phyloP scores from a whole-genome alignment of 306 rosid species.

The Herpetospermum pedunculosum region DNA sequence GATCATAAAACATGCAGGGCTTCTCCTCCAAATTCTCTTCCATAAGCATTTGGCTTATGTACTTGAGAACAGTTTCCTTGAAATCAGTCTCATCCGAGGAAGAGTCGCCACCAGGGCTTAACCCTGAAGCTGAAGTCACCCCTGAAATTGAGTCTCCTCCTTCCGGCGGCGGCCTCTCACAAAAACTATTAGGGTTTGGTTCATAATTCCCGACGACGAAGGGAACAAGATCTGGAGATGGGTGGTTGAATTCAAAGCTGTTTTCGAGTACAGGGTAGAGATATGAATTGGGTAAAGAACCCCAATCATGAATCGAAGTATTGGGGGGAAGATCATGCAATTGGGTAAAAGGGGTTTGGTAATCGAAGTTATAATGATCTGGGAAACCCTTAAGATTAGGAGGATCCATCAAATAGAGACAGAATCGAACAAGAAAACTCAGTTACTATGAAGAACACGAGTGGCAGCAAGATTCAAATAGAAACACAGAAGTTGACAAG shows the following conservation, averaged over 20 bases:
- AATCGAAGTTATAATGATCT: background rate
- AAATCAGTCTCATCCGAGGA: slow-evolving; percentile 33
- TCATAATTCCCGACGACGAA: background rate
- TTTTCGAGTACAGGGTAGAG: background rate
- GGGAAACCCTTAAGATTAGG: background rate
- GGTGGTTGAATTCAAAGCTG: background rate
- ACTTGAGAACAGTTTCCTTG: slow-evolving; percentile 48
- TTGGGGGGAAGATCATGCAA: background rate
- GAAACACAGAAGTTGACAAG: too few species aligned
- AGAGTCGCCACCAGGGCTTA: slow-evolving; percentile 11
- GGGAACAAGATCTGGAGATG: background rate
- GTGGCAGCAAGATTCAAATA: too few species aligned
- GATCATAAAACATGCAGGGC: slow-evolving; percentile 74
- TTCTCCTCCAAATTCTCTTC: slow-evolving; percentile 67
- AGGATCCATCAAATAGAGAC: background rate
- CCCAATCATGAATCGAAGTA: slow-evolving; percentile 2
- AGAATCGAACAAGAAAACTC: background rate
- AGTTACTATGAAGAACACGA: background rate
- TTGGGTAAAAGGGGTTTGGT: background rate
- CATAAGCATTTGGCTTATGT: slow-evolving; percentile 55
- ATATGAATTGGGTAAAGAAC: slow-evolving; percentile 10
- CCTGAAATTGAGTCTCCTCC: too few species aligned
- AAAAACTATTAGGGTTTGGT: background rate
- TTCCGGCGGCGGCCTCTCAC: slow-evolving; percentile 2
- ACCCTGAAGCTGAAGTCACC: background rate